Evolutionary conservation across 768 basidiomycete genomes (phyloP), one percentile per base, ranked within the genome.

Genomic region (Phanerochaete sordida): DNA sequence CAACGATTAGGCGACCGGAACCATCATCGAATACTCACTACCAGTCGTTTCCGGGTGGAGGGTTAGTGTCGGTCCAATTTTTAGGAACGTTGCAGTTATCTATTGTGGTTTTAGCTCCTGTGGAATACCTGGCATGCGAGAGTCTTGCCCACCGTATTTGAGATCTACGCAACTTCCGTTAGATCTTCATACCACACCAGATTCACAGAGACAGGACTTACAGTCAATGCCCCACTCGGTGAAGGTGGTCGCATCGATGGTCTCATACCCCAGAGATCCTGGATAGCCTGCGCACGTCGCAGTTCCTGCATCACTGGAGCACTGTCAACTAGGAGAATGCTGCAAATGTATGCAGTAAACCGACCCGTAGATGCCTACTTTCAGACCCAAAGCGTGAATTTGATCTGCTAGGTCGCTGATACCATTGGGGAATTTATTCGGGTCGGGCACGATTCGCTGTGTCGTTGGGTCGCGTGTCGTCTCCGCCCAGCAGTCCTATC

Each of bases 271-370:
- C 67, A 77, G 86, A 8, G 85, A 86, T 19, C 86, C 85, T 30
- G 85, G 86, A 65, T 85, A 87, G 7, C 79, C 61, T 46, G 80
- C 77, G 64, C 86, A 87, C 27, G 85, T 87, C 62, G 79, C 83
- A 84, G 84, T 86, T 21, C 85, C 85, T 0, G 86, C 77, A 64
- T 86, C 84, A 58, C 85, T 82, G 61, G 86, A 86, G 84, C 4
- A 23, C 19, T 5, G 84, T 46, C 39, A 28, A 21, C 7, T 3
- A 30, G 30, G 81, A 13, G 84, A 67, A 49, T 28, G 27, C 6
- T 44, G 39, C 19, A 31, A 3, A 37, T 15, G 24, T 43, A 47
- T 55, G 33, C 26, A 58, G 37, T 53, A 21, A 26, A 59, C 57
- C 4, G 43, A 77, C 81, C 81, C 76, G 64, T 83, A 83, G 37